These are phyloP conservation scores for Haplosporangium sp. DNA, from an alignment of 371 early-diverging fungal species.

Conservation along the genomic window DNA sequence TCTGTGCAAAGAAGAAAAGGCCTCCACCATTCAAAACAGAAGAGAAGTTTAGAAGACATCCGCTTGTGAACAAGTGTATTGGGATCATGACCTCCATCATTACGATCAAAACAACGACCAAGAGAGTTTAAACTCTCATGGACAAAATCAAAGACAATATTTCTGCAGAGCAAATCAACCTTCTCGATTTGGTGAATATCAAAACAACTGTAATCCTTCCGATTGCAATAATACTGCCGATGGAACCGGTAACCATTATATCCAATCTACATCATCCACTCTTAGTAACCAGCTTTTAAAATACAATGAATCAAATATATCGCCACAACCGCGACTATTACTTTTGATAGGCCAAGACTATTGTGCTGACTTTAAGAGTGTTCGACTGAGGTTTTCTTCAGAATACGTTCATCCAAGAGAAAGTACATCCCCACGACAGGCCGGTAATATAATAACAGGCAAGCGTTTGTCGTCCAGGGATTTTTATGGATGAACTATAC, in stretches of 20 bases:
- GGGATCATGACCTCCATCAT: not conserved
- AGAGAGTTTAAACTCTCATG: not conserved
- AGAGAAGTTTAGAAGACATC: too few species aligned
- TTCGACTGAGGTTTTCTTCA: not conserved
- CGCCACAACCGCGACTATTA: not conserved
- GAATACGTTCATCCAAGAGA: not conserved
- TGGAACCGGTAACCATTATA: not conserved
- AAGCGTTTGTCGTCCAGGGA: not conserved
- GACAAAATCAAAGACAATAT: not conserved
- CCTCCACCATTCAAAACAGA: not conserved
- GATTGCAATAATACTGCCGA: not conserved
- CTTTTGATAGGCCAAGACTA: not conserved
- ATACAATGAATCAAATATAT: not conserved
- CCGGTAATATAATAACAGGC: not conserved
- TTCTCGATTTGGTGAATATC: not conserved
- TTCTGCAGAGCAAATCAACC: not conserved
- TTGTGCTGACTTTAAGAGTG: not conserved
- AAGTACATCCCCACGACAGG: not conserved
- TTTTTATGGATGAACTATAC: not conserved
- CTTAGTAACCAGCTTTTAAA: not conserved
- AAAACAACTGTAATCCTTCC: not conserved
- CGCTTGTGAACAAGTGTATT: not conserved
- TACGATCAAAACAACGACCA: not conserved
- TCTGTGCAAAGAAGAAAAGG: not conserved
- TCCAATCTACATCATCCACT: not conserved